Conservation (phyloP, 495 filamentous ascomycete genomes). For the Neurospora intermedia region DNA sequence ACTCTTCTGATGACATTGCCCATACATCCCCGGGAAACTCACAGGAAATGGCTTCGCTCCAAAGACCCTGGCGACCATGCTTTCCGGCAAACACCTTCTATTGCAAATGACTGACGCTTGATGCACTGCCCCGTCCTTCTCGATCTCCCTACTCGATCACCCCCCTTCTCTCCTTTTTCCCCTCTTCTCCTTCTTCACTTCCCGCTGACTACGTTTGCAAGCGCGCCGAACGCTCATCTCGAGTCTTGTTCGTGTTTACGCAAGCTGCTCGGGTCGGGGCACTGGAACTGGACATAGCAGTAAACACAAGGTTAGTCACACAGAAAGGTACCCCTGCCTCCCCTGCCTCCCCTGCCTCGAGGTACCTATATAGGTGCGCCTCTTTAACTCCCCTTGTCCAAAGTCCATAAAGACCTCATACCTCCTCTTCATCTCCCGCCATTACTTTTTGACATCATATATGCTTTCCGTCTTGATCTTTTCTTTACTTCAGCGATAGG, state of each 20-base stretch:
- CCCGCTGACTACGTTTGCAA: background rate
- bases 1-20: background rate
- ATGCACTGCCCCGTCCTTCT: background rate
- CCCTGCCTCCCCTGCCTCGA: background rate
- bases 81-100: background rate
- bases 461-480: background rate
- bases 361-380: background rate
- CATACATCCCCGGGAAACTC: background rate
- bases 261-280: background rate
- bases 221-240: background rate
- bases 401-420: background rate
- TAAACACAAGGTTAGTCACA: background rate
- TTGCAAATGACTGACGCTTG: background rate
- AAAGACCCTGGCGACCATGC: background rate
- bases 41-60: background rate
- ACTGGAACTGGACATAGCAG: background rate
- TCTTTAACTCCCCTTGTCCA: background rate
- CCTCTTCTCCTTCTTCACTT: background rate
- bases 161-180: background rate
- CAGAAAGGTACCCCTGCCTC: background rate
- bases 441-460: background rate
- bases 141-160: background rate
- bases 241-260: background rate
- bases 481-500: background rate
- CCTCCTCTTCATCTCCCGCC: background rate